These are phyloP conservation scores for Pythium brachiatum DNA, from an alignment of 352 stramenopile species.

Conservation along the genomic window DNA sequence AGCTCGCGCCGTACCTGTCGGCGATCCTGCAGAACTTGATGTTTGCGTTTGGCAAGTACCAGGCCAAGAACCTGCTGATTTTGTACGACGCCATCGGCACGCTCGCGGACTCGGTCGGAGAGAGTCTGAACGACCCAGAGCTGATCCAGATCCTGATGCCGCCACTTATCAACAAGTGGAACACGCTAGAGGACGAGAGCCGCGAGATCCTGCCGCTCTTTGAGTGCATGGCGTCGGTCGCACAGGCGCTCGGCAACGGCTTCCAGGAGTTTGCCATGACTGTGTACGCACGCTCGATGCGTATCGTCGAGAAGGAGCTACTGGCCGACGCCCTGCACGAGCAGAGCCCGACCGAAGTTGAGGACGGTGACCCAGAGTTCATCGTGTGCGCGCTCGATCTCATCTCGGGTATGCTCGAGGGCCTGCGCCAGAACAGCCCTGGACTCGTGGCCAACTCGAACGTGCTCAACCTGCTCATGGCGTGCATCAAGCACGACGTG, in stretches of 20 bases:
- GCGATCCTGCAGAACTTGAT: constrained; percentile 92
- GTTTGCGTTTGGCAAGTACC: constrained; percentile 92
- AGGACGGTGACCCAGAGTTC: constrained; percentile 88
- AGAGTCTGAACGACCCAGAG: constrained; percentile 89
- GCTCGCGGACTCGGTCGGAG: constrained; percentile 92
- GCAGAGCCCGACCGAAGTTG: constrained; percentile 72
- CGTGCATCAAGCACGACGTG: constrained; percentile 83
- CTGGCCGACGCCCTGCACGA: constrained; percentile 78
- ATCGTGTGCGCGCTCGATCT: constrained; percentile 88
- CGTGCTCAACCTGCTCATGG: constrained; percentile 86
- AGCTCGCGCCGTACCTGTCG: constrained; percentile 92
- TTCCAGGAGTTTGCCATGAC: constrained; percentile 88
- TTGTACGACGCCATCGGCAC: constrained; percentile 96
- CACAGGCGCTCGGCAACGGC: constrained; percentile 76
- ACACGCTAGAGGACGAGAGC: constrained; percentile 69
- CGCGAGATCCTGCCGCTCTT: constrained; percentile 86
- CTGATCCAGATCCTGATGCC: constrained; percentile 93
- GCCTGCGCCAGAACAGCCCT: constrained; percentile 72
- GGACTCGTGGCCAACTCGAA: constrained; percentile 78
- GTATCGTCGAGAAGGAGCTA: constrained; percentile 82
- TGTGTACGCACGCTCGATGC: constrained; percentile 77
- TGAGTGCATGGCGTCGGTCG: constrained; percentile 87
- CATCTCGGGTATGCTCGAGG: constrained; percentile 88
- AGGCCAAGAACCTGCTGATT: constrained; percentile 94
- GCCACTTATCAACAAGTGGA: constrained; percentile 92